A percentile compares a stretch with the other conserved stretches of the same genome.
Conservation (phyloP, 345 rosid genomes). For the Salix purpurea region DNA sequence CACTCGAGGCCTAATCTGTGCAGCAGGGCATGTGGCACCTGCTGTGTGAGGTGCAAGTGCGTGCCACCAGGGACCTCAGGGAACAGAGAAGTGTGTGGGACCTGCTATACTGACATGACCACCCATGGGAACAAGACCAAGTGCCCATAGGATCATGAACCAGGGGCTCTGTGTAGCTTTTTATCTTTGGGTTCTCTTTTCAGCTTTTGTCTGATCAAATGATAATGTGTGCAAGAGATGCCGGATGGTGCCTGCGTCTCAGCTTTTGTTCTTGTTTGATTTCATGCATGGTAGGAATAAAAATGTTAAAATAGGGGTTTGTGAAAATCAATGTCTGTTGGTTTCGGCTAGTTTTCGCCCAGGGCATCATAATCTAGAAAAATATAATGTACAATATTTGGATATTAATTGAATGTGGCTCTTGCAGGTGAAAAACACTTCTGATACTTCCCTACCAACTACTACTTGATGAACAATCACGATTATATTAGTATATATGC, state of each 20-base stretch:
- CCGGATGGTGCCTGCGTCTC: not conserved
- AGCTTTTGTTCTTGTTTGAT: not conserved
- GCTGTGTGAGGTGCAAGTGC: conserved; percentile 22
- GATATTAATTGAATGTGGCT: too few relatives aligned
- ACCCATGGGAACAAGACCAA: conserved; percentile 14
- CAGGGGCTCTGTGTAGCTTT: not conserved
- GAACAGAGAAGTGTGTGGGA: conserved; percentile 16
- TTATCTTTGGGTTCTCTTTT: not conserved
- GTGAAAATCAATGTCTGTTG: not conserved
- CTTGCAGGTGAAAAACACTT: too few relatives aligned
- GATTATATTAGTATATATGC: too few relatives aligned
- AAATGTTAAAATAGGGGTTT: not conserved
- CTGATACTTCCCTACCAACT: too few relatives aligned
- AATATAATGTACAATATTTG: too few relatives aligned
- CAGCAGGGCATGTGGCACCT: conserved; percentile 15
- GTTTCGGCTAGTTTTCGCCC: not conserved
- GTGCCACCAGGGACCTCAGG: conserved; percentile 21
- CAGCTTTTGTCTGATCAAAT: not conserved
- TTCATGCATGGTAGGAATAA: not conserved
- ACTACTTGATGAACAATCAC: too few relatives aligned
- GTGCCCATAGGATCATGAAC: conserved; percentile 4
- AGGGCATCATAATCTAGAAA: too few relatives aligned
- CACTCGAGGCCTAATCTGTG: conserved; percentile 16
- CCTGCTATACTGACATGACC: conserved; percentile 18
- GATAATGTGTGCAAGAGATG: not conserved